Base-by-base conservation (phyloP, 768 basidiomycete genomes). In the Fomitopsis serialis region DNA sequence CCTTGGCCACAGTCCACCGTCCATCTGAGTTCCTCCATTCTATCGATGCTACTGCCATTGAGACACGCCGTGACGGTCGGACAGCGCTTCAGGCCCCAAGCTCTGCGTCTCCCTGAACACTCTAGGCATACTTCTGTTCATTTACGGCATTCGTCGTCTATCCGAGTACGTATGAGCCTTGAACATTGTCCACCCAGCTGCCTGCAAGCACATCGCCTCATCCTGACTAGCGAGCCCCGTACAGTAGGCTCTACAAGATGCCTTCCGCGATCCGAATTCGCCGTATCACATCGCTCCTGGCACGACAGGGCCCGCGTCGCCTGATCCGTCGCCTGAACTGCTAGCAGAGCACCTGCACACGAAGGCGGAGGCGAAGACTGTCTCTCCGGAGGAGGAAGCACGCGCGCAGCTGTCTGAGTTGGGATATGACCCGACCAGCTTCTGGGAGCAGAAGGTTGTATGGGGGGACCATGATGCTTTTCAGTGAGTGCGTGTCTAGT, bases 401-500 rank as follows among this genome's bases (percentile, higher is more conserved):
- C 69, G 69, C 29, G 58, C 61, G 24, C 72, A 72, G 54, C 63
- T 87, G 22, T 59, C 66, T 24, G 63, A 73, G 58, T 63, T 73
- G 17, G 84, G 85, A 0, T 81, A 80, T 55, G 84, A 89, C 62
- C 74, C 80, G 2, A 58, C 66, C 24, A 86, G 84, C n/a, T 82
- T 90, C 52, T 89, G 84, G 83, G 85, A 89, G 62, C 88, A 90
- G 62, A 71, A 70, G 13, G 78, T 91, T n/a, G 81, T 76, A 0
- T 90, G 88, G 88, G 89, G 89, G 48, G 84, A 90, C 57, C 82
- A 85, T 27, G 89, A 91, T 60, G 72, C 88, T 0, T 88, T 89
- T 63, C 83, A 84, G 89, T 88, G 64, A 42, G 85, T 74, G 17
- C 17, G 27, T 36, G 36, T 4, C 12, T 21, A 11, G 29, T 15